phyloP scores from a whole-genome alignment of 192 early-diverging fungal species.

The Glomus cerebriforme region DNA sequence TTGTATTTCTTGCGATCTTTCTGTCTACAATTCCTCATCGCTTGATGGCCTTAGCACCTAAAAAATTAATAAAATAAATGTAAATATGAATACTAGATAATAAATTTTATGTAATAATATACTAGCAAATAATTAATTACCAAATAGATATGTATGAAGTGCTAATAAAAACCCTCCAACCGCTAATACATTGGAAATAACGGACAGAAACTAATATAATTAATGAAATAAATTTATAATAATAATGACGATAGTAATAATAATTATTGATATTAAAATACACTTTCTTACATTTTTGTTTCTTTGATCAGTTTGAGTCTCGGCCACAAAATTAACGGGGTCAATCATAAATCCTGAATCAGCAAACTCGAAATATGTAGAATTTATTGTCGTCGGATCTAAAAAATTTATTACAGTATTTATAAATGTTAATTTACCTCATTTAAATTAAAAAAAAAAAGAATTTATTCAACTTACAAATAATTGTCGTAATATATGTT shows the following conservation, averaged over 20 bases:
- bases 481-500: not conserved
- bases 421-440: too few relatives aligned
- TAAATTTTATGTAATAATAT: too few relatives aligned
- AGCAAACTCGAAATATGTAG: not conserved
- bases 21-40: too few relatives aligned
- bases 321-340: not conserved
- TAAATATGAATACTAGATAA: too few relatives aligned
- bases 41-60: too few relatives aligned
- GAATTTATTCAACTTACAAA: not conserved
- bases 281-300: not conserved
- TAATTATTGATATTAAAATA: not conserved
- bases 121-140: too few relatives aligned
- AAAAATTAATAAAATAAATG: too few relatives aligned
- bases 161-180: not conserved
- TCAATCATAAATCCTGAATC: not conserved
- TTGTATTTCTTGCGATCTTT: too few relatives aligned
- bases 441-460: too few relatives aligned
- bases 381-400: not conserved
- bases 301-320: not conserved
- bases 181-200: not conserved
- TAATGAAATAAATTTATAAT: too few relatives aligned
- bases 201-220: not conserved
- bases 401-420: too few relatives aligned
- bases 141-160: not conserved
- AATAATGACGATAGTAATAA: not conserved